Evolutionary conservation across 192 early-diverging fungal genomes (phyloP).

Genomic region (Chytriomyces sp.): DNA sequence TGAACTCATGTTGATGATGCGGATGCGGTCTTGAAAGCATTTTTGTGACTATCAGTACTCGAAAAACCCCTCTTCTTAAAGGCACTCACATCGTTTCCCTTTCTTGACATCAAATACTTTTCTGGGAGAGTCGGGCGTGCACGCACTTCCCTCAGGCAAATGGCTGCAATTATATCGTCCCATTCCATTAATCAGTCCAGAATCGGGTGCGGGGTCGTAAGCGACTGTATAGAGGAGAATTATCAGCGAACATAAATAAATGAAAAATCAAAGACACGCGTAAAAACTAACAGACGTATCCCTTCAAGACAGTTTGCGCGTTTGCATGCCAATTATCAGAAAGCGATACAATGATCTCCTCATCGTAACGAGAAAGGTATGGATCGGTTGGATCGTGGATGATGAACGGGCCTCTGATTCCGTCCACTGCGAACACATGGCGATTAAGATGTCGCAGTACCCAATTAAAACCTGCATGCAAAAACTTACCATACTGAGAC

Average conservation of each 20-base stretch:
- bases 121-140: not conserved
- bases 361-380: conserved; percentile 54
- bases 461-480: too few relatives aligned
- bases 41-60: conserved; percentile 58
- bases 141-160: not conserved
- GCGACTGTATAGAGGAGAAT: conserved; percentile 15
- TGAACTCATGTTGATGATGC: conserved; percentile 83
- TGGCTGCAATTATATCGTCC: conserved; percentile 5
- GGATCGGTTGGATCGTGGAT: conserved; percentile 62
- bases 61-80: conserved; percentile 11
- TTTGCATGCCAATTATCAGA: conserved; percentile 65
- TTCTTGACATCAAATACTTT: not conserved
- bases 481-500: not conserved
- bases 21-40: conserved; percentile 73
- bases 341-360: conserved; percentile 58
- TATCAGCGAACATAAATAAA: not conserved
- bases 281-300: conserved; percentile 47
- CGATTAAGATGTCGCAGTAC: too few relatives aligned
- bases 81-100: not conserved
- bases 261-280: not conserved
- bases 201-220: conserved; percentile 69
- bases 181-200: conserved; percentile 62
- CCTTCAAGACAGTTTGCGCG: conserved; percentile 58
- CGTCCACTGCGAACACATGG: not conserved
- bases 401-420: conserved; percentile 42